These are phyloP conservation scores for Colletotrichum spinosum DNA, from an alignment of 2,329 filamentous ascomycete genomes.

Conservation along the genomic window DNA sequence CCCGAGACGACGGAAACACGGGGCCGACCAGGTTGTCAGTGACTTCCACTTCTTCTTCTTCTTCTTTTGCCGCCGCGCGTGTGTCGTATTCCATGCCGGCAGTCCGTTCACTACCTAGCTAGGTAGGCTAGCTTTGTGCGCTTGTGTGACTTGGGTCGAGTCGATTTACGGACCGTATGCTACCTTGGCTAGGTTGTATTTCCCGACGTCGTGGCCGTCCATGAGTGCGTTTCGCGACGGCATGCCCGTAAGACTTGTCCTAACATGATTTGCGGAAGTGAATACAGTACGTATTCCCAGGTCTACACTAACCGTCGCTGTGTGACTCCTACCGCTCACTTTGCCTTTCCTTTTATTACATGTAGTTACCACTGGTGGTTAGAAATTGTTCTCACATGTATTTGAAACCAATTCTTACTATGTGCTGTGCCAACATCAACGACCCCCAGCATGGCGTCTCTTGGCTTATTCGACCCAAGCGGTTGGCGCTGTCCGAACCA, in stretches of 20 bases:
- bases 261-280: constrained; percentile 4
- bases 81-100: constrained; percentile 13
- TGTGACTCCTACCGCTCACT: neutral
- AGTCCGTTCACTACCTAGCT: constrained; percentile 6
- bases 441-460: neutral
- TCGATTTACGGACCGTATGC: too few relatives aligned
- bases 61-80: neutral
- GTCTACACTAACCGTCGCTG: neutral
- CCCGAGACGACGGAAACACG: constrained; percentile 33
- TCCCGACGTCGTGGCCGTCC: neutral
- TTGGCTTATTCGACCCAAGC: constrained; percentile 28
- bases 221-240: too few relatives aligned
- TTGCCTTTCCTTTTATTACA: constrained; percentile 10
- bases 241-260: too few relatives aligned
- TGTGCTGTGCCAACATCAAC: neutral
- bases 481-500: constrained; percentile 28
- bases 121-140: neutral
- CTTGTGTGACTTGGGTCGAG: neutral
- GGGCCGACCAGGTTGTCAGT: constrained; percentile 15
- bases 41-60: neutral
- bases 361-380: neutral
- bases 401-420: constrained; percentile 3
- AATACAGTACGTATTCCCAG: constrained; percentile 4
- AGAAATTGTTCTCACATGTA: constrained; percentile 3
- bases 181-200: constrained; percentile 6